These are phyloP conservation scores for Sabuloglossum arenarium DNA, from an alignment of 495 filamentous ascomycete species.

Conservation along the genomic window DNA sequence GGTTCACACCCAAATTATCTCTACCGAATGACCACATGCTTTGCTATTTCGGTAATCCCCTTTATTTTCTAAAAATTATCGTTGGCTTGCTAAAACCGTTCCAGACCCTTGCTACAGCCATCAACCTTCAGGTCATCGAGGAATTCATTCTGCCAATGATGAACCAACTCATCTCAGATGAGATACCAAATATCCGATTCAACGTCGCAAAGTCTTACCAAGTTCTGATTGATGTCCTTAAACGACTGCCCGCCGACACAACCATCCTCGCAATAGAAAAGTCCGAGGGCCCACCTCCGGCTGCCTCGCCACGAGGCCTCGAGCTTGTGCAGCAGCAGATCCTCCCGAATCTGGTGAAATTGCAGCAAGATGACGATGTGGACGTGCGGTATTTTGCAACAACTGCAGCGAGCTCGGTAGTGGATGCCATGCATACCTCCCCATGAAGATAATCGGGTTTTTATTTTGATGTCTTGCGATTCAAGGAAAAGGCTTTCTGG, in stretches of 20 bases:
- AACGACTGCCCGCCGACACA: conserved; percentile 69
- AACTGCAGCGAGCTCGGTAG: conserved; percentile 31
- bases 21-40: conserved; percentile 98
- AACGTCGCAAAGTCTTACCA: conserved; percentile 96
- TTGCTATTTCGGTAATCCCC: conserved; percentile 75
- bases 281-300: conserved; percentile 33
- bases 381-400: conserved; percentile 93
- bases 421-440: conserved; percentile 18
- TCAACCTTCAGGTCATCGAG: conserved; percentile 78
- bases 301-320: conserved; percentile 41
- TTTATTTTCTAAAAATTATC: conserved; percentile 14
- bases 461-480: background rate
- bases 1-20: conserved; percentile 94
- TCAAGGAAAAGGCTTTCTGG: conserved; percentile 1
- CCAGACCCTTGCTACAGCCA: conserved; percentile 82
- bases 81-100: background rate
- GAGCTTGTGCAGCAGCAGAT: conserved; percentile 75
- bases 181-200: conserved; percentile 97
- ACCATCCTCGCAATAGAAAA: conserved; percentile 74
- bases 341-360: conserved; percentile 77
- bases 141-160: conserved; percentile 89
- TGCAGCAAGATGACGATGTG: conserved; percentile 90
- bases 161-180: conserved; percentile 75
- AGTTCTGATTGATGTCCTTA: conserved; percentile 69
- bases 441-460: background rate